These are phyloP conservation scores for Tremella yokohamensis DNA, from an alignment of 768 basidiomycete species.

Conservation along the genomic window DNA sequence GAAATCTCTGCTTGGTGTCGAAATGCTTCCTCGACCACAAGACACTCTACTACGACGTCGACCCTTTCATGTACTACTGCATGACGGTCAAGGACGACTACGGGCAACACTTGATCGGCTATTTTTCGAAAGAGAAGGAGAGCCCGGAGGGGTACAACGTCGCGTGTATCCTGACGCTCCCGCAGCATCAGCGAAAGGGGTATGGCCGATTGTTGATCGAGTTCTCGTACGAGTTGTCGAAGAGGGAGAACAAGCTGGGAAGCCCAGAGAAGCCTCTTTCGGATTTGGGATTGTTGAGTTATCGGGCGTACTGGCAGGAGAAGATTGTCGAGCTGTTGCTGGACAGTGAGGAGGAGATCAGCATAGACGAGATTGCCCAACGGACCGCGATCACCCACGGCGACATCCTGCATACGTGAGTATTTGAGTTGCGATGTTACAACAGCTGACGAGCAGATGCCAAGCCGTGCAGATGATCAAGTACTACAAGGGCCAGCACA, in stretches of 20 bases:
- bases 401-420: conserved; percentile 98
- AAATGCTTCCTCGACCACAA: conserved; percentile 99
- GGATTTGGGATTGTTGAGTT: conserved; percentile 86
- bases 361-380: conserved; percentile 95
- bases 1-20: conserved; percentile 90
- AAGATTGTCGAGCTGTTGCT: conserved; percentile 87
- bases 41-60: conserved; percentile 98
- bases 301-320: conserved; percentile 96
- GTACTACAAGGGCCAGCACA: conserved; percentile 90
- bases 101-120: conserved; percentile 93
- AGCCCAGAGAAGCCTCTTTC: conserved; percentile 96
- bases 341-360: conserved; percentile 68
- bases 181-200: conserved; percentile 94
- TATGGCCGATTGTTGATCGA: conserved; percentile 95
- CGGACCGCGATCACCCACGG: conserved; percentile 90
- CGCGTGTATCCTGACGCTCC: conserved; percentile 96
- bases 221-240: conserved; percentile 96
- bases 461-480: conserved; percentile 92
- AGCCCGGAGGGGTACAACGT: conserved; percentile 97
- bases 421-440: conserved; percentile 32
- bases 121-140: conserved; percentile 99
- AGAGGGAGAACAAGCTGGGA: conserved; percentile 90
- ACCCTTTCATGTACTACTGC: conserved; percentile 99
- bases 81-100: conserved; percentile 89
- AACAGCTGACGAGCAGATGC: conserved; percentile 59